A percentile compares a stretch with the other conserved stretches of the same genome.
Conservation (phyloP, 768 basidiomycete species). For the Mycena vitilis region DNA sequence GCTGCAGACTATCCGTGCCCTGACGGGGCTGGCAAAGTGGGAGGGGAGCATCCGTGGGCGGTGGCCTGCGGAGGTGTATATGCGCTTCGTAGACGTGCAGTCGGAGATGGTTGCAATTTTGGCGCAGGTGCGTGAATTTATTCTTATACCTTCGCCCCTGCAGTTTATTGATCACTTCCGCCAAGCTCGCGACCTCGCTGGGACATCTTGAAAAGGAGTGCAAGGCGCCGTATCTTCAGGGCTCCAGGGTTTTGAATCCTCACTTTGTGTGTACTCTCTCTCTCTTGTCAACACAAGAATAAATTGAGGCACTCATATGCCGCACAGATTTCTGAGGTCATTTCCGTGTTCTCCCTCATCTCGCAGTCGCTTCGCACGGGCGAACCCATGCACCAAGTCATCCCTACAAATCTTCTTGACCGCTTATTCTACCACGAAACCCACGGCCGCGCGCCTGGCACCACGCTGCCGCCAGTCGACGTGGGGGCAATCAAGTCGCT, state of each 20-base stretch:
- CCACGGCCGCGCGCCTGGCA: neutral
- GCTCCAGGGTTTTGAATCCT: conserved; percentile 65
- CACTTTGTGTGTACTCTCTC: conserved; percentile 55
- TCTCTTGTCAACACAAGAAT: neutral
- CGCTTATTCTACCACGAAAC: conserved; percentile 57
- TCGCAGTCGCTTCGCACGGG: conserved; percentile 58
- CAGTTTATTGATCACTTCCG: neutral
- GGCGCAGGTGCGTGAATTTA: conserved; percentile 45
- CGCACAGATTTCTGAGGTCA: conserved; percentile 51
- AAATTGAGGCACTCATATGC: neutral
- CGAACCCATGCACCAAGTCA: conserved; percentile 56
- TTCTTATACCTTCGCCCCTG: no score
- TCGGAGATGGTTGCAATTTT: conserved; percentile 53
- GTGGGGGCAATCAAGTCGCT: conserved; percentile 39
- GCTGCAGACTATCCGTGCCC: conserved; percentile 46
- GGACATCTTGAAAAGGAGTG: conserved; percentile 54
- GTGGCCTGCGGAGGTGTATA: conserved; percentile 64
- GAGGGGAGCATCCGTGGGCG: conserved; percentile 63
- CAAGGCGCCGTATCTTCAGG: conserved; percentile 53
- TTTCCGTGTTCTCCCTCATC: conserved; percentile 57
- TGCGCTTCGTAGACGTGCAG: conserved; percentile 52
- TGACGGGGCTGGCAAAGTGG: conserved; percentile 55
- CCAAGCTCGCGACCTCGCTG: conserved; percentile 55
- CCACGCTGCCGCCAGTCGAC: conserved; percentile 10
- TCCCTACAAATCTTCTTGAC: conserved; percentile 56